A percentile compares a stretch with the other conserved stretches of the same genome.
Conservation (phyloP, 2,329 filamentous ascomycete species). For the Westerdykella ornata region DNA sequence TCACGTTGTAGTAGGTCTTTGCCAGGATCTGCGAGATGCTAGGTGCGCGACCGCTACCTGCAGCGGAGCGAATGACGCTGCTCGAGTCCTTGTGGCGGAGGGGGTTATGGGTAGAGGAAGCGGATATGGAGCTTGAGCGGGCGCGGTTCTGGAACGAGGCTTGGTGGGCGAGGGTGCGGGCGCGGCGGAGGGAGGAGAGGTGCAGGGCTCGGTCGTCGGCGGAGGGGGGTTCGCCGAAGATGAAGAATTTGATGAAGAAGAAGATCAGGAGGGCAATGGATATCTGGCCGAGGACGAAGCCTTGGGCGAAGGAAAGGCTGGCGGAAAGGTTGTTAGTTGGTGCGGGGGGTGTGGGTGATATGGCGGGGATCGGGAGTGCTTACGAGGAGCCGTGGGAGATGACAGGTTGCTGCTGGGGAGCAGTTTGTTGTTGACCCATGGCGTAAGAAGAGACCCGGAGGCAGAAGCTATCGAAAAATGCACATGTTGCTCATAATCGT, state of each 20-base stretch:
- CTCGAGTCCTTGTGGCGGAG: conserved; percentile 35
- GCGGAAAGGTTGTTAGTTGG: conserved; percentile 21
- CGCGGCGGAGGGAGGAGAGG: conserved; percentile 66
- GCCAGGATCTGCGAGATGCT: conserved; percentile 90
- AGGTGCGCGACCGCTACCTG: conserved; percentile 50
- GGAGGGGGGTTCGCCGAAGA: conserved; percentile 88
- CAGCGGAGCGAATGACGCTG: conserved; percentile 42
- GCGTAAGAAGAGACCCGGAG: not conserved
- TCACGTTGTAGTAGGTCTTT: conserved; percentile 92
- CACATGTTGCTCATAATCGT: conserved; percentile 4
- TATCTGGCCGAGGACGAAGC: conserved; percentile 85
- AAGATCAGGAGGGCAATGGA: conserved; percentile 86
- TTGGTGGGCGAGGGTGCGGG: conserved; percentile 64
- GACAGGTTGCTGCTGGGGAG: conserved; percentile 7
- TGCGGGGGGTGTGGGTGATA: conserved; percentile 11
- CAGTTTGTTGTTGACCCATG: not conserved
- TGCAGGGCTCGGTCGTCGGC: conserved; percentile 71
- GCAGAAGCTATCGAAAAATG: no score
- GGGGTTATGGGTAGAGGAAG: conserved; percentile 8
- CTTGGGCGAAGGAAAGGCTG: conserved; percentile 78
- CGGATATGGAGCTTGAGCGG: conserved; percentile 33
- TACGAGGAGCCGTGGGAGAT: conserved; percentile 18
- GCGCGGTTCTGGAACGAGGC: conserved; percentile 15
- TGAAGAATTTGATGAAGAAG: conserved; percentile 99
- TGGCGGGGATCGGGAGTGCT: not conserved